A percentile compares a stretch with the other conserved stretches of the same genome.
Conservation (phyloP, 2,329 filamentous ascomycete genomes). For the Fusarium hostae region DNA sequence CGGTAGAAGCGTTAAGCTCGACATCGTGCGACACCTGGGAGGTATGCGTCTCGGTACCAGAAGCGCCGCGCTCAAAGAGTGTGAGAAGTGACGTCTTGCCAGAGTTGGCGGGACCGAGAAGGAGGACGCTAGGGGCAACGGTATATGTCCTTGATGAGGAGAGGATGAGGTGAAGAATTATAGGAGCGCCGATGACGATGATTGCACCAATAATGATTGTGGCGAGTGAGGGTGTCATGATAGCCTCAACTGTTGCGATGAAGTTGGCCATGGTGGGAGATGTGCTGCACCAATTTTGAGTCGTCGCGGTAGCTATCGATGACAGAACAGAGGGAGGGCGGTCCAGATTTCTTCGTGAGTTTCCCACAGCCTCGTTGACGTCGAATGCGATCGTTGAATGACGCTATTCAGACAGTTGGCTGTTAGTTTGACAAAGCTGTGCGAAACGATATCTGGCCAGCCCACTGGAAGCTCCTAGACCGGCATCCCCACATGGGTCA, state of each 20-base stretch:
- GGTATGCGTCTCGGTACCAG: slow-evolving; percentile 63
- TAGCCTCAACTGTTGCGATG: slow-evolving; percentile 58
- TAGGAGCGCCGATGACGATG: slow-evolving; percentile 77
- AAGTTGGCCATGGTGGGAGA: slow-evolving; percentile 52
- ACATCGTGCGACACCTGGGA: slow-evolving; percentile 62
- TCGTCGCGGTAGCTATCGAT: not conserved
- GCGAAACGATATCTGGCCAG: slow-evolving; percentile 33
- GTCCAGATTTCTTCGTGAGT: not conserved
- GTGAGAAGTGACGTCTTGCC: slow-evolving; percentile 93
- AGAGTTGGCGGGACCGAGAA: slow-evolving; percentile 81
- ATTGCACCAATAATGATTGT: slow-evolving; percentile 75
- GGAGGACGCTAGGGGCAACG: slow-evolving; percentile 78
- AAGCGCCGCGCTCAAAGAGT: slow-evolving; percentile 69
- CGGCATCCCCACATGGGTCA: slow-evolving; percentile 15
- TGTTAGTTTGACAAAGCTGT: slow-evolving; percentile 26
- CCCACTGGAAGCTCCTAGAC: slow-evolving; percentile 30
- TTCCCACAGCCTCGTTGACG: not conserved
- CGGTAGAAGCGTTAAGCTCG: slow-evolving; percentile 65
- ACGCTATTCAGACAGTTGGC: not conserved
- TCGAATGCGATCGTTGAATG: not conserved
- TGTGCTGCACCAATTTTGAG: slow-evolving; percentile 23
- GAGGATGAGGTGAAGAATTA: slow-evolving; percentile 81
- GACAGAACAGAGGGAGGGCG: not conserved
- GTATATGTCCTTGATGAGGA: slow-evolving; percentile 73
- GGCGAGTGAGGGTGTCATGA: slow-evolving; percentile 69